Base-by-base conservation (phyloP, 1,139 yeast genomes). In the Spathaspora sp. region DNA sequence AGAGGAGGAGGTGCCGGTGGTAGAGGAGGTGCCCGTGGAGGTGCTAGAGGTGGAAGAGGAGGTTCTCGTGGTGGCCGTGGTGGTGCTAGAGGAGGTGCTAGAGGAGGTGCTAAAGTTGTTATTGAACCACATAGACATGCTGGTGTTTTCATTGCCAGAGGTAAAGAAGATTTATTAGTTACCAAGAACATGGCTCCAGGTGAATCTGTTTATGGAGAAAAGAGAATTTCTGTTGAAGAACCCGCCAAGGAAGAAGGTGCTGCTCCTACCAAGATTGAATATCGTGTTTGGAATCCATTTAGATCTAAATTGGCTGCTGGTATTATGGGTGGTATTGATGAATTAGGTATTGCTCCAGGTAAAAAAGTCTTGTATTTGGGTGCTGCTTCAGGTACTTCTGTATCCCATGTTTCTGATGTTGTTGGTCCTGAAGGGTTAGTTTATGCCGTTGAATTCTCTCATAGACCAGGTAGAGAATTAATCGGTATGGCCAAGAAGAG, bases 211-310 rank as follows among this genome's bases (percentile, higher is more conserved):
- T 93, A 93, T 75, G 97, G 98, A 64, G 99, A 93, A 79, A 93
- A 93, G 84, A 84, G 99, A 79, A 80, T 93, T 54, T 75, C 95
- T 47, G 82, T 93, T 52, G 99, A 95, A 68, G 97, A 88, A 67
- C 95, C 97, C 58, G 80, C 90, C 49, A 82, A 77, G 64, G 95
- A 85, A 65, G 96, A 87, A 64, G 86, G 86, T 64, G 86, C 78
- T 48, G 95, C 96, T 57, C 86, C 97, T 56, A 90, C 97, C 66
- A 93, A 93, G 81, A 81, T 84, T 53, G 99, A 93, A 78, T 93
- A 93, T 84, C 91, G 99, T 82, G 99, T 93, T 57, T 93, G 99
- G 99, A 93, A 93, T 76, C 99, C 99, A 56, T 93, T 93, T 86
- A 86, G 99, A 86, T 93, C 98, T 55, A 93, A 93, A 83, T 80